Evolutionary conservation across 768 basidiomycete genomes (phyloP), one percentile per base, ranked within the genome.

Genomic region (Leccinum broughii): DNA sequence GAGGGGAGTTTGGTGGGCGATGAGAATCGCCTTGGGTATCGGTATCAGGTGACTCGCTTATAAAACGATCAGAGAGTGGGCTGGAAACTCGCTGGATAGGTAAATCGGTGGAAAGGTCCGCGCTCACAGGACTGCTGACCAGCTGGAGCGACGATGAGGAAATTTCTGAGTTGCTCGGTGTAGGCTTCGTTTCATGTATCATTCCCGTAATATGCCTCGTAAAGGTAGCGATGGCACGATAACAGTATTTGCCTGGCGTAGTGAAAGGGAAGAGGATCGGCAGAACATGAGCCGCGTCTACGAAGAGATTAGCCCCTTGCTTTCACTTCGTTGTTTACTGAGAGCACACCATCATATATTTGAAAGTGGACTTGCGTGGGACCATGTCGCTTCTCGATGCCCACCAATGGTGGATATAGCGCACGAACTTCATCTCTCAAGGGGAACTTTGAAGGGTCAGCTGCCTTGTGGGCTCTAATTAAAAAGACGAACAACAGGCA

Each of bases 321-420:
- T 66, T 66, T 41, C 68, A 66, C 28, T 72, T 59, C 9, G 51
- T 24, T 15, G 14, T 68, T 72, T 11, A 69, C 60, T 51, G 58
- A 66, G 49, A 49, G 41, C 59, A 28, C 28, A 82, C 92, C 93
- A 69, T 98, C 95, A 69, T 94, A 97, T 1, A 97, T 86, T 72
- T 98, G 95, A 11, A 98, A 78, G 76, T 98, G 95, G 17, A 96
- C 93, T 58, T 87, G 80, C 1, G 95, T 94, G 2, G 90, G 79
- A n/a, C 73, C 70, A 64, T 76, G 75, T 11, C 78, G 78, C 15
- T 73, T 66, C 68, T 86, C 87, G 61, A 89, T 85, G 11, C 78
- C 82, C 8, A 77, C 68, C 24, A 90, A 70, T 6, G 77, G 64
- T 20, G 89, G 86, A 65, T 90, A 91, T 50, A 91, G 62, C 26